Percentiles rank a stretch among this genome's conserved stretches.
Conservation (phyloP, 768 basidiomycete species). For the Stropharia rugosoannulata region DNA sequence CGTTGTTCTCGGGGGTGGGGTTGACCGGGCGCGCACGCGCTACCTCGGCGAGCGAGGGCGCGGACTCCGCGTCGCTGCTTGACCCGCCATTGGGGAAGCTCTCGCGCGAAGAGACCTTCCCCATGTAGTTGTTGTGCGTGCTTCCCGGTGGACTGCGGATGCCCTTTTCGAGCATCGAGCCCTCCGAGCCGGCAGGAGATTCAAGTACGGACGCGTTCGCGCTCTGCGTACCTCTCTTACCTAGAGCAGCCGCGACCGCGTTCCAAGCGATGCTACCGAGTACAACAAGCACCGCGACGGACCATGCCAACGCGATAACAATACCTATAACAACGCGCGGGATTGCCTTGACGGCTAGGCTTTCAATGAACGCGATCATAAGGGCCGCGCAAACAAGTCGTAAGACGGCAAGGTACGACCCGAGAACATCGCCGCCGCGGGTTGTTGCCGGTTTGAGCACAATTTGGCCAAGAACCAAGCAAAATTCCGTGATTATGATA, state of each 20-base stretch:
- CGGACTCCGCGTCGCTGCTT: conserved; percentile 2
- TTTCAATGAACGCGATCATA: conserved; percentile 75
- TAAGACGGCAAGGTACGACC: conserved; percentile 62
- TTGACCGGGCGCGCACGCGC: conserved; percentile 41
- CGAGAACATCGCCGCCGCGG: conserved; percentile 69
- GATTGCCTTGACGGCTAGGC: conserved; percentile 65
- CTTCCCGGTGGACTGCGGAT: conserved; percentile 6
- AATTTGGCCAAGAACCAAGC: conserved; percentile 52
- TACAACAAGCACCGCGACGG: conserved; percentile 66
- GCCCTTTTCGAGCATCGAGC: conserved; percentile 42
- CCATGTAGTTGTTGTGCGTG: conserved; percentile 10
- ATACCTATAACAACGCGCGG: conserved; percentile 81
- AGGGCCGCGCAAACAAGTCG: conserved; percentile 70
- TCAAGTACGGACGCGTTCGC: conserved; percentile 6
- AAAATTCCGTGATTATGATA: conserved; percentile 64
- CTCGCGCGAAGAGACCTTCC: background rate
- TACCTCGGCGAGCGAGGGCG: conserved; percentile 12
- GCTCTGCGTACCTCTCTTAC: conserved; percentile 16
- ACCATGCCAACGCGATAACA: conserved; percentile 69
- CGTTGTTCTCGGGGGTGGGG: conserved; percentile 50
- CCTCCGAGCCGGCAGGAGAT: conserved; percentile 23
- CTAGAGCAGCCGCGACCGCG: conserved; percentile 32
- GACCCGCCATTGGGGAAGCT: conserved; percentile 9
- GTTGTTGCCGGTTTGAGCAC: conserved; percentile 64
- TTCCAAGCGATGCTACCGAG: conserved; percentile 66